Evolutionary conservation across 345 rosid genomes (phyloP).

Genomic region (Luvunga scandens): DNA sequence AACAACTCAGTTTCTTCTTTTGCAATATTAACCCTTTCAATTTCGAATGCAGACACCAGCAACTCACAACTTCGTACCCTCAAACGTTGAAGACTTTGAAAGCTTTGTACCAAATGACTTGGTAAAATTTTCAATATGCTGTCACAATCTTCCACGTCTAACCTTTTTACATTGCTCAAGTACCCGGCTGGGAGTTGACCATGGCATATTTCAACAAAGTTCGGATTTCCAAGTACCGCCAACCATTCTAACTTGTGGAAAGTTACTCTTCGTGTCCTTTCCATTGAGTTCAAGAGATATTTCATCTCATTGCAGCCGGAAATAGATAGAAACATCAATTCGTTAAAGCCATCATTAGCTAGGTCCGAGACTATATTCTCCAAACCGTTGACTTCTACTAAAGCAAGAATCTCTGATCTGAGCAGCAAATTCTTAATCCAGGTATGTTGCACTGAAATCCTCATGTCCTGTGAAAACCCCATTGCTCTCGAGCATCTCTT

Average conservation of each 20-base stretch:
- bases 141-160: fast-evolving
- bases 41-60: neutral
- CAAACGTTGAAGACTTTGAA: neutral
- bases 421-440: neutral
- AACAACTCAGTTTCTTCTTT: neutral
- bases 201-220: neutral
- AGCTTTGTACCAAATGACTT: neutral
- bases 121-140: neutral
- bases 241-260: neutral
- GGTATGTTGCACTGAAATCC: neutral
- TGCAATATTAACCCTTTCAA: neutral
- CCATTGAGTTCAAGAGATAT: neutral
- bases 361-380: neutral
- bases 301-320: fast-evolving
- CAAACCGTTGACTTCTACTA: fast-evolving
- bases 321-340: neutral
- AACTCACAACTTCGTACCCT: fast-evolving
- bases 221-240: fast-evolving
- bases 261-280: neutral
- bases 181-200: neutral
- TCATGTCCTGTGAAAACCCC: neutral
- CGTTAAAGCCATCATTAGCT: neutral
- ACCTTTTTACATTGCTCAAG: neutral
- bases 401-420: neutral
- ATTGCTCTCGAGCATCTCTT: neutral